phyloP scores from a whole-genome alignment of 352 stramenopile species.

The Poterioochromonas sp. region DNA sequence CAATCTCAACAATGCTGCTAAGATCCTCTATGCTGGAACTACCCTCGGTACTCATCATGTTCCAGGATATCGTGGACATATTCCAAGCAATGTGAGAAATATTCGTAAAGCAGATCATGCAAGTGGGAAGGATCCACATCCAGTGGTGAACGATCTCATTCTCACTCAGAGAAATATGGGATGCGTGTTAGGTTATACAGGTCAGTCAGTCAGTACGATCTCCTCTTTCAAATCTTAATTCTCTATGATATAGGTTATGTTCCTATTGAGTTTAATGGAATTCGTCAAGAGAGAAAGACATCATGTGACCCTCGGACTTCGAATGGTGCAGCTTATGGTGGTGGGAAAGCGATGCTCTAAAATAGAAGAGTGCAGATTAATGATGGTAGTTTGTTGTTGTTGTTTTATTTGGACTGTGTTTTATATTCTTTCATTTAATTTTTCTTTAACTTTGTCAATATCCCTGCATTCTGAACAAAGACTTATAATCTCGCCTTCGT shows the following conservation, averaged over 20 bases:
- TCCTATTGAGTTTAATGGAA: not conserved
- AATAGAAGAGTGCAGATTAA: too few species aligned
- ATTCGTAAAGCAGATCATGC: slow-evolving; percentile 36
- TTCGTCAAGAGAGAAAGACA: not conserved
- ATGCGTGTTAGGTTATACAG: slow-evolving; percentile 12
- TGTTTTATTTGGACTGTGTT: too few species aligned
- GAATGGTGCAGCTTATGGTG: slow-evolving; percentile 1
- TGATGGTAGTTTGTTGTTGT: too few species aligned
- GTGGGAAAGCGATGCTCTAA: too few species aligned
- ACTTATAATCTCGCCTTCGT: too few species aligned
- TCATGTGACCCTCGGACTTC: not conserved
- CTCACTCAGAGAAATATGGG: slow-evolving; percentile 6
- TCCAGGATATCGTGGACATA: slow-evolving; percentile 22
- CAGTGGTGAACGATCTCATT: not conserved
- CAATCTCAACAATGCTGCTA: not conserved
- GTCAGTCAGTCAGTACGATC: not conserved
- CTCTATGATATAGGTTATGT: slow-evolving; percentile 14
- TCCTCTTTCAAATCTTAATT: not conserved
- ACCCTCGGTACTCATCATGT: not conserved
- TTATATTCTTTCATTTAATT: too few species aligned
- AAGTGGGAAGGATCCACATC: not conserved
- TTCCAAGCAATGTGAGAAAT: slow-evolving; percentile 28
- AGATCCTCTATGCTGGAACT: not conserved
- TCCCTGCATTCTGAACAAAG: too few species aligned
- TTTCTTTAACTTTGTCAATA: too few species aligned